phyloP scores from a whole-genome alignment of 208 protist species.

The Porcisia deanei region DNA sequence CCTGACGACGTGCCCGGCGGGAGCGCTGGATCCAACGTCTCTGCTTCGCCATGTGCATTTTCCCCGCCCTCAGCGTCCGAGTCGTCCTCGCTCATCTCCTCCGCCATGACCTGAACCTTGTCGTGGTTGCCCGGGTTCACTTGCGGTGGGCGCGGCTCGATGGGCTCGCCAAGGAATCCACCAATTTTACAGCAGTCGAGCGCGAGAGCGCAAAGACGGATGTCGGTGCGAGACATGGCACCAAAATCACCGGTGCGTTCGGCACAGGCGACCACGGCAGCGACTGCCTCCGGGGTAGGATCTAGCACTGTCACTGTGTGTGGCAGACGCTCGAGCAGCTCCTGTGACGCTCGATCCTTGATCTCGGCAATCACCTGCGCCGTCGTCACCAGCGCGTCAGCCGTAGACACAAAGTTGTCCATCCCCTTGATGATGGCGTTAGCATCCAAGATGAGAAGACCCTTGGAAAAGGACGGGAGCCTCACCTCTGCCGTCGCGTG shows the following conservation, averaged over 20 bases:
- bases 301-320: conserved; percentile 66
- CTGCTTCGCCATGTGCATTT: conserved; percentile 43
- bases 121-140: conserved; percentile 55
- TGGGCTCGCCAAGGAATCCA: conserved; percentile 40
- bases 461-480: conserved; percentile 65
- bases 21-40: conserved; percentile 10
- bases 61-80: conserved; percentile 4
- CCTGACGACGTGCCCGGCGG: background rate
- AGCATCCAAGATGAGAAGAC: conserved; percentile 82
- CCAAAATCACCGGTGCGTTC: conserved; percentile 91
- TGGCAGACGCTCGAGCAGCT: conserved; percentile 72
- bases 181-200: conserved; percentile 73
- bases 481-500: conserved; percentile 37
- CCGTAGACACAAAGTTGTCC: conserved; percentile 61
- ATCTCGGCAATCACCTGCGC: conserved; percentile 87
- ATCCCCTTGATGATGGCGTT: conserved; percentile 91
- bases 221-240: conserved; percentile 89
- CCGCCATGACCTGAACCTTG: conserved; percentile 37
- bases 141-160: conserved; percentile 56
- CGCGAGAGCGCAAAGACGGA: conserved; percentile 86
- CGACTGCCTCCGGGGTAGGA: conserved; percentile 62
- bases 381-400: conserved; percentile 85
- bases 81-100: conserved; percentile 34
- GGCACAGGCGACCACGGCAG: conserved; percentile 66
- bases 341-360: conserved; percentile 64